Percentiles rank a stretch among this genome's conserved stretches.
Conservation (phyloP, 2,329 filamentous ascomycete species). For the Fusarium globosum region DNA sequence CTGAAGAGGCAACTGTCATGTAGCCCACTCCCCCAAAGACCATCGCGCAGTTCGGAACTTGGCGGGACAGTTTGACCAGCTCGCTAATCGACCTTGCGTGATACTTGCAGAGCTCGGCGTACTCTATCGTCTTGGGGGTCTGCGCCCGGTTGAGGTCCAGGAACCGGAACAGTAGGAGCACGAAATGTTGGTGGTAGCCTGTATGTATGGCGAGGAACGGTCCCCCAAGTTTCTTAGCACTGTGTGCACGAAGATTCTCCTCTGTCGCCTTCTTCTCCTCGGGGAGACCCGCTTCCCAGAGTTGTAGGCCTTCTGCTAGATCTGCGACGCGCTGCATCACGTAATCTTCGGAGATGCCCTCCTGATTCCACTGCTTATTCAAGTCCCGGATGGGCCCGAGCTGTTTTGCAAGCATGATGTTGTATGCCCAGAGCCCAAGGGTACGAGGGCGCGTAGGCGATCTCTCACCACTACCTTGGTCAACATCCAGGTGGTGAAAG, state of each 20-base stretch:
- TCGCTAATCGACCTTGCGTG: conserved; percentile 2
- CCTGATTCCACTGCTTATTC: conserved; percentile 9
- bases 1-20: conserved; percentile 7
- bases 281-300: conserved; percentile 1
- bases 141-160: conserved; percentile 2
- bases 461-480: neutral
- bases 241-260: conserved; percentile 3
- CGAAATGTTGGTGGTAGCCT: conserved; percentile 10
- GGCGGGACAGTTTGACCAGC: conserved; percentile 1
- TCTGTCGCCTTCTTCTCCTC: conserved; percentile 8
- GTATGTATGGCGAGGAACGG: conserved; percentile 15
- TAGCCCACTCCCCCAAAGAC: conserved; percentile 9
- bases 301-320: neutral
- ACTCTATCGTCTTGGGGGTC: conserved; percentile 5
- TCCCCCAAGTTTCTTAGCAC: neutral
- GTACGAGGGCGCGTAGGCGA: neutral
- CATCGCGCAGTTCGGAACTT: conserved; percentile 5
- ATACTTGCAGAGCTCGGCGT: conserved; percentile 6
- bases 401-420: conserved; percentile 10
- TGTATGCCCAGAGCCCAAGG: conserved; percentile 11
- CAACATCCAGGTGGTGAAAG: neutral
- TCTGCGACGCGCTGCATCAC: conserved; percentile 7
- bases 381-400: conserved; percentile 2
- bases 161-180: neutral
- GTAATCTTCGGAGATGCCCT: conserved; percentile 1